Percentiles rank a stretch among this genome's conserved stretches.
Evolutionary conservation across 2,329 filamentous ascomycete genomes (phyloP).

Genomic region (Clarireedia paspali): DNA sequence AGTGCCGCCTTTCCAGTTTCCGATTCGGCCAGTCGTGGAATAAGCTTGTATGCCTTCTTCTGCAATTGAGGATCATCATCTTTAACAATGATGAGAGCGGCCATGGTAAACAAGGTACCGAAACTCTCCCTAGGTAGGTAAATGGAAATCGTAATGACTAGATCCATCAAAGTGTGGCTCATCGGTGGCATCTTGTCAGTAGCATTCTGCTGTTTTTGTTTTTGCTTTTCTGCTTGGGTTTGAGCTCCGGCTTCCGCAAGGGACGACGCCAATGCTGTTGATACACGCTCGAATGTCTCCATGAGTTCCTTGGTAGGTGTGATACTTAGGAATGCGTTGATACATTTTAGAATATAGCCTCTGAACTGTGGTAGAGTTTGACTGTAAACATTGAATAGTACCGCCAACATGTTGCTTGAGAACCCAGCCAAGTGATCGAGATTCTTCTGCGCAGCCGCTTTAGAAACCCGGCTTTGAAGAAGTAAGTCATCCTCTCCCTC

Average conservation of each 20-base stretch:
- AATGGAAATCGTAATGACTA: conserved; percentile 91
- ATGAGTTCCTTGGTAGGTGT: conserved; percentile 71
- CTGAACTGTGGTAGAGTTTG: conserved; percentile 90
- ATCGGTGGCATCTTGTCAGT: conserved; percentile 79
- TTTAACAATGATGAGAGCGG: conserved; percentile 72
- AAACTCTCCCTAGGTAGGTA: conserved; percentile 88
- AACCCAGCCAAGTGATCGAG: conserved; percentile 72
- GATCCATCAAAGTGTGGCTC: conserved; percentile 90
- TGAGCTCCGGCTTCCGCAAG: conserved; percentile 52
- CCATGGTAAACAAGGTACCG: conserved; percentile 75
- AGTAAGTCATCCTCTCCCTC: conserved; percentile 61
- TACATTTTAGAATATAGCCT: conserved; percentile 84
- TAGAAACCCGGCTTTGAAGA: conserved; percentile 70
- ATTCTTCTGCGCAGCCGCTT: conserved; percentile 68
- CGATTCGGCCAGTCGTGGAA: conserved; percentile 80
- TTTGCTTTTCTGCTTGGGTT: conserved; percentile 57
- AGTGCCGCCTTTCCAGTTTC: conserved; percentile 70
- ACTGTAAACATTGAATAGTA: conserved; percentile 98
- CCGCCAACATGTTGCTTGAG: conserved; percentile 82
- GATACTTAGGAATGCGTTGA: conserved; percentile 90
- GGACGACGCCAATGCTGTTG: conserved; percentile 70
- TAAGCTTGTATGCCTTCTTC: conserved; percentile 98
- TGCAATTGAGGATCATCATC: conserved; percentile 84
- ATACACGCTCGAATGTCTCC: conserved; percentile 83
- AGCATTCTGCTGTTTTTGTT: conserved; percentile 46